These are phyloP conservation scores for Fusarium domesticum DNA, from an alignment of 2,329 filamentous ascomycete genomes.

Conservation along the genomic window DNA sequence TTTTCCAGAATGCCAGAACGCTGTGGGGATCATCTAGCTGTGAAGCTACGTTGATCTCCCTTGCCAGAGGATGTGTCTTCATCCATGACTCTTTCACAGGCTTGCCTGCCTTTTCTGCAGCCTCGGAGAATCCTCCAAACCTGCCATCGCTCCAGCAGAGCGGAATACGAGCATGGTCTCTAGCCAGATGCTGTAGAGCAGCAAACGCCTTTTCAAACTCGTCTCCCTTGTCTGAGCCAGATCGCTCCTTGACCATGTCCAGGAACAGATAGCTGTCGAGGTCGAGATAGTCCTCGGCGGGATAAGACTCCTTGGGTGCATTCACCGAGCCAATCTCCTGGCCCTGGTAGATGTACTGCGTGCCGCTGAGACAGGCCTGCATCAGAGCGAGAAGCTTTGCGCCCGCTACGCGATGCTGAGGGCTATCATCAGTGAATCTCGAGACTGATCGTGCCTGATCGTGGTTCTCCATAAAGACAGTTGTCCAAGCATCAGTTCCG, in stretches of 20 bases:
- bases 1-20: slow-evolving; percentile 35
- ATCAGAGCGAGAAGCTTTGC: slow-evolving; percentile 60
- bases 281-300: slow-evolving; percentile 53
- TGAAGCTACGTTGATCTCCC: slow-evolving; percentile 53
- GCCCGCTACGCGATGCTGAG: slow-evolving; percentile 45
- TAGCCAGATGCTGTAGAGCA: slow-evolving; percentile 35
- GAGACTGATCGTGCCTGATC: slow-evolving; percentile 60
- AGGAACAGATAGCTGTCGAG: slow-evolving; percentile 47
- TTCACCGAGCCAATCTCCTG: slow-evolving; percentile 66
- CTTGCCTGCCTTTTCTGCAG: slow-evolving; percentile 33
- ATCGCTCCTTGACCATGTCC: slow-evolving; percentile 31
- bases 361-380: slow-evolving; percentile 52
- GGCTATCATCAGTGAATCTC: slow-evolving; percentile 50
- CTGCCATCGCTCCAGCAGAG: slow-evolving; percentile 56
- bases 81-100: slow-evolving; percentile 34
- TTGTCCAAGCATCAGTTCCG: slow-evolving; percentile 59
- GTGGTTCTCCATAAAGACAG: slow-evolving; percentile 64
- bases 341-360: slow-evolving; percentile 65
- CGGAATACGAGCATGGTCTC: slow-evolving; percentile 65
- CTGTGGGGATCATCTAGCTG: slow-evolving; percentile 45
- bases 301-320: slow-evolving; percentile 54
- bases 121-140: slow-evolving; percentile 36
- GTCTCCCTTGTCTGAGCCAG: slow-evolving; percentile 27
- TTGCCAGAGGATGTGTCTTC: slow-evolving; percentile 31
- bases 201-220: slow-evolving; percentile 37